Percentiles rank a stretch among this genome's conserved stretches.
These are phyloP conservation scores for Martensiomyces pterosporus DNA, from an alignment of 192 early-diverging fungal genomes.

Conservation along the genomic window DNA sequence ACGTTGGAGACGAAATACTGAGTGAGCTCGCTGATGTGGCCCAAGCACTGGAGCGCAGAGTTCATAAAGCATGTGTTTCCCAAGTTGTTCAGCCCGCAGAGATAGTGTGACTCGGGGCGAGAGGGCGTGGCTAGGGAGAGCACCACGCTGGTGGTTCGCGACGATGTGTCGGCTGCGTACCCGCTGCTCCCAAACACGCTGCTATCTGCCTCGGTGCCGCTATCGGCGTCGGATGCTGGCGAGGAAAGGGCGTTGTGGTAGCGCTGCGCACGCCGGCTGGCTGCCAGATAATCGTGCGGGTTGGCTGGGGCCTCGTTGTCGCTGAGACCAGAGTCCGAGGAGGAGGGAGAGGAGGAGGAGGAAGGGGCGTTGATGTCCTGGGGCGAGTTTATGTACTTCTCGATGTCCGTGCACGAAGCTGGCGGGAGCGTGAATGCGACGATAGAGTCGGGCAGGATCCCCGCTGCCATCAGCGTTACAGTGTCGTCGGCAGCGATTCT, in stretches of 20 bases:
- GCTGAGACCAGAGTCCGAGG: too few relatives aligned
- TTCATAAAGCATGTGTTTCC: constrained; percentile 95
- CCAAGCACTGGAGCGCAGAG: constrained; percentile 85
- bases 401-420: background rate
- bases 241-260: too few relatives aligned
- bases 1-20: constrained; percentile 58
- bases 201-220: background rate
- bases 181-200: too few relatives aligned
- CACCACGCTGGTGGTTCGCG: too few relatives aligned
- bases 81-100: constrained; percentile 73
- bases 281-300: too few relatives aligned
- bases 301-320: too few relatives aligned
- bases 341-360: too few relatives aligned
- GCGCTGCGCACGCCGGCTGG: too few relatives aligned
- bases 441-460: constrained; percentile 18
- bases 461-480: constrained; percentile 9
- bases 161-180: too few relatives aligned
- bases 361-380: too few relatives aligned
- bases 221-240: constrained; percentile 26
- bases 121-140: too few relatives aligned
- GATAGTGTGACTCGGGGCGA: constrained; percentile 31
- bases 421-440: constrained; percentile 8
- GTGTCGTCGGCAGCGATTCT: constrained; percentile 3
- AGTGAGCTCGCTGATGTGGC: constrained; percentile 64
- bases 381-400: too few relatives aligned